Evolutionary conservation across 257 asterid genomes (phyloP).

Genomic region (Linaria vulgaris): DNA sequence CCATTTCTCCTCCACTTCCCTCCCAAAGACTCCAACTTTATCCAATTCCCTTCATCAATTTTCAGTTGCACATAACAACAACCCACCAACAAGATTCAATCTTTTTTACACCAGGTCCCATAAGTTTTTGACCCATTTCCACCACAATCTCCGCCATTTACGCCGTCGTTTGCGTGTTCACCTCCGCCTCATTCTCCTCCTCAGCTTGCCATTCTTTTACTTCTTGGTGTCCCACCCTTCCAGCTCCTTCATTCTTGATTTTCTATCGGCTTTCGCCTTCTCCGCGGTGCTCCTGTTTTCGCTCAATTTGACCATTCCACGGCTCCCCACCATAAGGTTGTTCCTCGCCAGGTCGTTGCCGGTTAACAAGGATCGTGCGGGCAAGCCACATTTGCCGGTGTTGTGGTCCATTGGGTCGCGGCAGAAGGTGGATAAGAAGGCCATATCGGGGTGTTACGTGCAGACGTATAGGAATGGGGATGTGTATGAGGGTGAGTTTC

Average conservation of each 20-base stretch:
- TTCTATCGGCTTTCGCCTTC: constrained; percentile 85
- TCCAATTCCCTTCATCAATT: constrained; percentile 60
- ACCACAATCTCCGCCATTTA: constrained; percentile 60
- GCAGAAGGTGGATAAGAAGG: constrained; percentile 54
- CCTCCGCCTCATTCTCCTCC: constrained; percentile 63
- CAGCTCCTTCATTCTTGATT: constrained; percentile 77
- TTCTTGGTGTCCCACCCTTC: constrained; percentile 86
- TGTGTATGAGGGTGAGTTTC: constrained; percentile 95
- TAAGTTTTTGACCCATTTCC: constrained; percentile 56
- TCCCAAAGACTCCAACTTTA: constrained; percentile 53
- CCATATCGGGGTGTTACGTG: constrained; percentile 72
- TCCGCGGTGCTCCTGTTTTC: constrained; percentile 80
- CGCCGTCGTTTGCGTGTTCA: constrained; percentile 76
- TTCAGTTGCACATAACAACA: constrained; percentile 31
- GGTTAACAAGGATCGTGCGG: constrained; percentile 45
- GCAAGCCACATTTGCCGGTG: constrained; percentile 63
- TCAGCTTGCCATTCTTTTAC: constrained; percentile 77
- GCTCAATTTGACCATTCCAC: constrained; percentile 77
- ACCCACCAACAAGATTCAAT: constrained; percentile 33
- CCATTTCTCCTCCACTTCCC: constrained; percentile 26
- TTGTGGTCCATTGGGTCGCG: constrained; percentile 90
- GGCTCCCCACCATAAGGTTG: constrained; percentile 71
- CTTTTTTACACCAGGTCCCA: constrained; percentile 43
- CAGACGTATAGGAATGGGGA: constrained; percentile 89
- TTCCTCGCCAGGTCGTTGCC: constrained; percentile 75